Conservation (phyloP, 495 filamentous ascomycete genomes). For the Aspergillus diversus region DNA sequence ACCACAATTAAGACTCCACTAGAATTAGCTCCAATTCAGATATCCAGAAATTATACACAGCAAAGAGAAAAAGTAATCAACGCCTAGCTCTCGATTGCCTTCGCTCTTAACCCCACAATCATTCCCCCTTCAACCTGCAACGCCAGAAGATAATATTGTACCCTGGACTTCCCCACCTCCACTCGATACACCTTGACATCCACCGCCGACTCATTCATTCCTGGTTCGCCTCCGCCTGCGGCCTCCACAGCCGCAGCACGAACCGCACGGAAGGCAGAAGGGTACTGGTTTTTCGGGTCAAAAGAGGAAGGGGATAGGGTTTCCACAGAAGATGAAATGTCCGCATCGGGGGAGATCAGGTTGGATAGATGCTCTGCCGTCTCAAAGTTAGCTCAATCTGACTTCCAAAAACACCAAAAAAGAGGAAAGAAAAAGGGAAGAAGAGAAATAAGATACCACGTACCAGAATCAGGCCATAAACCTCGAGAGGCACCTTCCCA, state of each 20-base stretch:
- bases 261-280: slow-evolving; percentile 35
- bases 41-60: background rate
- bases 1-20: background rate
- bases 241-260: slow-evolving; percentile 36
- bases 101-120: slow-evolving; percentile 74
- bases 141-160: slow-evolving; percentile 79
- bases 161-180: slow-evolving; percentile 57
- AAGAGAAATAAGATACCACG: slow-evolving; percentile 27
- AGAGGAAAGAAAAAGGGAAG: background rate
- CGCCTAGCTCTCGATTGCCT: slow-evolving; percentile 70
- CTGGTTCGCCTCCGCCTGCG: slow-evolving; percentile 13
- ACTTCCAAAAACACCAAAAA: background rate
- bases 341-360: slow-evolving; percentile 39
- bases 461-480: slow-evolving; percentile 65
- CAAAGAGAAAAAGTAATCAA: background rate
- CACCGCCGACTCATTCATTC: slow-evolving; percentile 48
- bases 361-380: slow-evolving; percentile 41
- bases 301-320: slow-evolving; percentile 43
- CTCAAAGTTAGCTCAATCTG: background rate
- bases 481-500: slow-evolving; percentile 59
- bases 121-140: slow-evolving; percentile 54
- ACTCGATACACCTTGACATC: slow-evolving; percentile 77
- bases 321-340: slow-evolving; percentile 39
- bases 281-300: slow-evolving; percentile 46
- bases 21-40: background rate